Percentiles rank a stretch among this genome's conserved stretches.
Conservation (phyloP, 192 early-diverging fungal genomes). For the Cladochytrium replicatum region DNA sequence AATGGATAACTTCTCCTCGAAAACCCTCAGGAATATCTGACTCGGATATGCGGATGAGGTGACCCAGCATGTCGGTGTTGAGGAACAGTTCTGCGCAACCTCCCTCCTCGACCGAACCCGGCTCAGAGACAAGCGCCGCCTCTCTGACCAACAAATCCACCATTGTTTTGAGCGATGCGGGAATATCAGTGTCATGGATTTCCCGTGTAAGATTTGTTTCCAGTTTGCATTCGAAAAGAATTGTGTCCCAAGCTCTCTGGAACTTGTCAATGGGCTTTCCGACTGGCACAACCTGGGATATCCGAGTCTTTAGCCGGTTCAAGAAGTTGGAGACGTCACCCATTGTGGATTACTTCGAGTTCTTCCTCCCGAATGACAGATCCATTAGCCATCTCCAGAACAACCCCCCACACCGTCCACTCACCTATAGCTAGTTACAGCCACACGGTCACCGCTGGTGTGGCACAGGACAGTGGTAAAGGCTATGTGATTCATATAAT, state of each 20-base stretch:
- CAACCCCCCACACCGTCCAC: no score
- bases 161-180: constrained; percentile 63
- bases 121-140: constrained; percentile 43
- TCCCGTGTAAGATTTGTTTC: constrained; percentile 22
- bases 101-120: constrained; percentile 44
- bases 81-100: constrained; percentile 86
- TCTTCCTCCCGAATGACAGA: no score
- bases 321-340: no score
- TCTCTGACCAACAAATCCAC: constrained; percentile 84
- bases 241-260: constrained; percentile 13
- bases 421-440: no score
- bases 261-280: no score
- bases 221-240: constrained; percentile 11
- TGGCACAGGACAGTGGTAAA: no score
- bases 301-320: no score
- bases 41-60: constrained; percentile 69
- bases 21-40: constrained; percentile 69
- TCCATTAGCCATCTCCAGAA: no score
- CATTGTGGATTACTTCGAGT: no score
- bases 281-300: no score
- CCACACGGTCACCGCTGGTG: no score
- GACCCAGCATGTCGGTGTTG: constrained; percentile 67
- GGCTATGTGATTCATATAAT: no score
- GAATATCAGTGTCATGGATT: constrained; percentile 70
- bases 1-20: constrained; percentile 67